phyloP scores from a whole-genome alignment of 2,329 filamentous ascomycete species.

The Cryphonectria carpinicola region DNA sequence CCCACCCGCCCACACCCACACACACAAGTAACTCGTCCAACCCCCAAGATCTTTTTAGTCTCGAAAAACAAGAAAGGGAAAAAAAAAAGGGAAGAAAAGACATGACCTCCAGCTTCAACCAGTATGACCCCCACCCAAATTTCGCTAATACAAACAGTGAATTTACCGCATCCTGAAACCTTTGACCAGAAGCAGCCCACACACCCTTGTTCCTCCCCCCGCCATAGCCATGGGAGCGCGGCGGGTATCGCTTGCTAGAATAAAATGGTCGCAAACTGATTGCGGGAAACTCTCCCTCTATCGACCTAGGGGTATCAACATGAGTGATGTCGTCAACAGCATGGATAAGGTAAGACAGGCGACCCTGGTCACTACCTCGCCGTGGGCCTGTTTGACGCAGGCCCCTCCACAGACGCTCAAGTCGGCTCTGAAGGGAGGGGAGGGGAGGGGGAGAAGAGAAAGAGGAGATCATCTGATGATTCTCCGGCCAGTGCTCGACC shows the following conservation, averaged over 20 bases:
- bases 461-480: not conserved
- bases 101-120: not conserved
- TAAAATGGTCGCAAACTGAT: not conserved
- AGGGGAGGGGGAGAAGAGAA: too few species aligned
- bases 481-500: not conserved
- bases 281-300: not conserved
- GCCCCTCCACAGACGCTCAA: not conserved
- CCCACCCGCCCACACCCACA: not conserved
- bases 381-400: not conserved
- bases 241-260: constrained; percentile 22
- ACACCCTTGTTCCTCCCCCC: not conserved
- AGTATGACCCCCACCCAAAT: not conserved
- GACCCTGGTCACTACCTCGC: not conserved
- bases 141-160: not conserved
- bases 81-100: not conserved
- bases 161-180: not conserved
- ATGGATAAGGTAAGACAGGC: not conserved
- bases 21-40: not conserved
- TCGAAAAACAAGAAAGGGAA: not conserved
- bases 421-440: not conserved
- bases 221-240: constrained; percentile 12
- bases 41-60: not conserved
- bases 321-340: not conserved
- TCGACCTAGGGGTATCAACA: not conserved
- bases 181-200: not conserved